Percentiles rank a stretch among this genome's conserved stretches.
These are phyloP conservation scores for Podospora sp. DNA, from an alignment of 495 filamentous ascomycete genomes.

Conservation along the genomic window DNA sequence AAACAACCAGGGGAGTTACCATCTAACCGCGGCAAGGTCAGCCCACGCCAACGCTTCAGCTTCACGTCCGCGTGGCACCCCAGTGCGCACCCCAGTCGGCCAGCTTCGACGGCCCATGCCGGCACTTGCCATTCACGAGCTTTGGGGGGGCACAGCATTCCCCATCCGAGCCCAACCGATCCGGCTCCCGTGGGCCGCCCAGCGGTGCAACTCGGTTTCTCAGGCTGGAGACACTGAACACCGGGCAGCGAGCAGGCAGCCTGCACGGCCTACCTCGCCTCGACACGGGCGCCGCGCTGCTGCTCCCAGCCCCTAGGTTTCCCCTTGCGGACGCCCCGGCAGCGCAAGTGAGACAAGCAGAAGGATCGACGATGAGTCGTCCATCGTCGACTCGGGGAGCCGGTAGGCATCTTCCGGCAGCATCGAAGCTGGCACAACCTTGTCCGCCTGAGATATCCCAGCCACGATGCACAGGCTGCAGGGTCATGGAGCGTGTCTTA, in stretches of 20 bases:
- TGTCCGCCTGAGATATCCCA: neutral
- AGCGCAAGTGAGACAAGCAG: conserved; percentile 1
- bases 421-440: neutral
- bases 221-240: neutral
- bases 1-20: neutral
- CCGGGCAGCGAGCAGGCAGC: neutral
- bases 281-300: neutral
- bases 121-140: neutral
- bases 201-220: neutral
- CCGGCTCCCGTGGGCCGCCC: neutral
- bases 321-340: neutral
- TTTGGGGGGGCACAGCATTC: neutral
- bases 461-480: neutral
- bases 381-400: neutral
- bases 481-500: neutral
- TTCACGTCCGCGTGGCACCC: neutral
- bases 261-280: neutral
- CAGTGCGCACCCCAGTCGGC: neutral
- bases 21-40: neutral
- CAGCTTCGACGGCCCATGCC: neutral
- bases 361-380: neutral
- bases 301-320: neutral
- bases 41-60: neutral
- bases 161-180: conserved; percentile 1
- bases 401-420: neutral